Base-by-base conservation (phyloP, 2,329 filamentous ascomycete species). In the Cladosporium sp. region DNA sequence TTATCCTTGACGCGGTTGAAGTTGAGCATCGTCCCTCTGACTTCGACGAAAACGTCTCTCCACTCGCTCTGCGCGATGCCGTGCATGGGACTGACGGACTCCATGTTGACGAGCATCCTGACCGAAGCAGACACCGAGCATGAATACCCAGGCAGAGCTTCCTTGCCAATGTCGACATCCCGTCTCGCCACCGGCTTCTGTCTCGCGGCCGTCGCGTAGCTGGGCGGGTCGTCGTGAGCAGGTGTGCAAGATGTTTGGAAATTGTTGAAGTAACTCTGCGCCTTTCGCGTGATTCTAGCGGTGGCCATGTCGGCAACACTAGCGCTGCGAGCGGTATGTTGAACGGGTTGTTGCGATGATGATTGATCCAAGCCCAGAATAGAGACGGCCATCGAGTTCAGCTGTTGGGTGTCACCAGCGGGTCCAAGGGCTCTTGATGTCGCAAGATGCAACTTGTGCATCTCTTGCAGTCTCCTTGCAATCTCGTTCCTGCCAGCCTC, bases 1-100 rank as follows among this genome's bases (percentile, higher is more conserved):
- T 67, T 50, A 68, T 73, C 61, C 68, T 86, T 87, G 48, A 79
- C 74, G 45, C 79, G 76, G 69, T 88, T 76, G 22, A 90, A 70
- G 61, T 77, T 79, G 57, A 90, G 75, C 36, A 83, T 78, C 0
- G 86, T 89, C 8, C 86, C 86, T 59, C 80, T 79, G 22, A 90
- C 73, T 6, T 80, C 73, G 15, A 83, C 80, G 54, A 82, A 85
- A 18, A 80, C 77, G 29, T 66, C 62, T 43, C 62, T 58, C 63
- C 66, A 69, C 27, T 67, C 62, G 47, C 60, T 60, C 49, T 62
- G 58, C 15, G 56, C 55, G 6, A 60, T 52, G 3, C 48, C 56
- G 30, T 64, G 58, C 11, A 67, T 56, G 3, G 66, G 65, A 40
- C 62, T 64, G 29, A 63, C 58, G 4, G 62, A 65, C 51, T 69